Base-by-base conservation (phyloP, 148 eudicot species). In the Rhododendron ovatum region DNA sequence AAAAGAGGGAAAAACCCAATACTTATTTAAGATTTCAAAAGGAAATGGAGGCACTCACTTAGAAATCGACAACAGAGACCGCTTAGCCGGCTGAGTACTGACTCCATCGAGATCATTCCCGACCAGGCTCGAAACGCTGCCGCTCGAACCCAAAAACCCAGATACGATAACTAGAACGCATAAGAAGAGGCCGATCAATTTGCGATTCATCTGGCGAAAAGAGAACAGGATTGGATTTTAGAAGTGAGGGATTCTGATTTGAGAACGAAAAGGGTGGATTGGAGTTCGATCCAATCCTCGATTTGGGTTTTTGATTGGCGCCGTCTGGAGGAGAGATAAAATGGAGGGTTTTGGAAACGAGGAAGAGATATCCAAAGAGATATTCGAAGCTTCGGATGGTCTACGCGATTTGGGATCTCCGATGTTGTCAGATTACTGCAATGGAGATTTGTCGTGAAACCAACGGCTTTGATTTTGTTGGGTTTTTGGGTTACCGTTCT, bases 11-110 rank as follows among this genome's bases (percentile, higher is more conserved):
- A 84, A 61, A 13, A 22, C 67, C 2, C 9, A 11, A 48, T 24
- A 22, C 22, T 59, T 5, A 37, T 20, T 26, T 39, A 30, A 13
- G 30, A 35, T 24, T 8, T 79, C 17, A 9, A 28, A 17, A 41
- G 3, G 28, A 9, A 13, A 35, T 18, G 41, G 51, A 39, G 59
- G 28, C 18, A 81, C 90, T 84, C 28, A 89, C 90, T 39, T 59
- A 3, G 90, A 43, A n/a, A 57, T 65, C 1, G 90, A 86, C 79
- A 86, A 50, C 47, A 89, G 78, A 65, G 87, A 71, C 75, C 90
- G 82, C 57, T 47, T 50, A 4, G 82, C 69, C 35, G 79, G 88
- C 0, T 53, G 28, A 22, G 11, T 33, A 39, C 65, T 47, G 59
- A n/a, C 35, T 55, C 55, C 74, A 80, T 82, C 24, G 59, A 57